Conservation (phyloP, 257 asterid genomes). For the Nicotiana undulata region DNA sequence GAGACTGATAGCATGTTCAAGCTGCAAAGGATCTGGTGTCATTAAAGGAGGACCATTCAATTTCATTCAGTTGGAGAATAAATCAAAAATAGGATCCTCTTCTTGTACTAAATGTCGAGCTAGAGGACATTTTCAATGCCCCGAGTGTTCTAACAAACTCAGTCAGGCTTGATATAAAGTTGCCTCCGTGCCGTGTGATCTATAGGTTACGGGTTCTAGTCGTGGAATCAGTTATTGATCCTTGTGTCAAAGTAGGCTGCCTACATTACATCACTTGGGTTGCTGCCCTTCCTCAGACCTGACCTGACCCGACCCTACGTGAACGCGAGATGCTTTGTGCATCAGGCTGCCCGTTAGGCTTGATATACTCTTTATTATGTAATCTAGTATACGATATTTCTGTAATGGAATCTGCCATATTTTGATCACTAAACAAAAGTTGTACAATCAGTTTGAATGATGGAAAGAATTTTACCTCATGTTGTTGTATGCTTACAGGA, state of each 20-base stretch:
- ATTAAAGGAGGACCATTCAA: constrained; percentile 44
- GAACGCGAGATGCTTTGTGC: too few relatives aligned
- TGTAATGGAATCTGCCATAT: neutral
- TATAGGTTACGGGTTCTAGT: too few relatives aligned
- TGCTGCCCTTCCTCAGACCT: too few relatives aligned
- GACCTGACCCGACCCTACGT: too few relatives aligned
- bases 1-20: constrained; percentile 65
- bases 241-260: too few relatives aligned
- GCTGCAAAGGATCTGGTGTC: constrained; percentile 68
- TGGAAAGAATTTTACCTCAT: neutral
- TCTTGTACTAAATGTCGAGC: constrained; percentile 49
- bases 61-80: constrained; percentile 29
- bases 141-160: constrained; percentile 40
- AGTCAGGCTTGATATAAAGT: neutral
- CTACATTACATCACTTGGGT: too few relatives aligned
- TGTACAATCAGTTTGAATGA: neutral
- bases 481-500: neutral
- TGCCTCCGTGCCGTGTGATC: too few relatives aligned
- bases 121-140: constrained; percentile 62
- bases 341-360: neutral
- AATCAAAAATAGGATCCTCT: constrained; percentile 19
- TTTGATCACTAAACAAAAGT: neutral
- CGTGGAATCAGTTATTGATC: too few relatives aligned
- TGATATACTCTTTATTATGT: neutral
- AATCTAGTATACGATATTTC: neutral